These are phyloP conservation scores for Emiliania huxleyi DNA, from an alignment of 78 protist genomes.

Conservation along the genomic window DNA sequence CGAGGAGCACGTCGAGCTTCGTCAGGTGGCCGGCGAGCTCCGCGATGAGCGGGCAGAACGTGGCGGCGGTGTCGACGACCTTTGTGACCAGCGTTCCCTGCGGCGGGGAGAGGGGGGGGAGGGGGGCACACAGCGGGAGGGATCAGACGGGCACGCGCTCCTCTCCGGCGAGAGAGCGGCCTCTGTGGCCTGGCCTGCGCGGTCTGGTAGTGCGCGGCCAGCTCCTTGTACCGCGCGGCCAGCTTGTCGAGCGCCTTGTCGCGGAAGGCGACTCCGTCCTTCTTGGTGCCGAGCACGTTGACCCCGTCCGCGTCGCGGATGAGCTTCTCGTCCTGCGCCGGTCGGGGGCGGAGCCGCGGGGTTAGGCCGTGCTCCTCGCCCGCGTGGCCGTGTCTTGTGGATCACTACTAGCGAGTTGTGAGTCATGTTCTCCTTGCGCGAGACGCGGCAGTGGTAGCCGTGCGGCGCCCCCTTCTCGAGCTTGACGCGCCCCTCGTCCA, in stretches of 20 bases:
- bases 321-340: slow-evolving; percentile 54
- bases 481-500: slow-evolving; percentile 48
- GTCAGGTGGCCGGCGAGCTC: not conserved
- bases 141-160: too few relatives aligned
- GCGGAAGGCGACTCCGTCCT: slow-evolving; percentile 28
- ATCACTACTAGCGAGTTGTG: not conserved
- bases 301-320: not conserved
- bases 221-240: not conserved
- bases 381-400: too few relatives aligned
- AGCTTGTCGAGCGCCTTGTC: not conserved
- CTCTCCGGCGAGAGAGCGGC: too few relatives aligned
- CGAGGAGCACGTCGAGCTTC: slow-evolving; percentile 31
- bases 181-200: not conserved
- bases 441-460: slow-evolving; percentile 52
- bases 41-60: slow-evolving; percentile 64
- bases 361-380: too few relatives aligned
- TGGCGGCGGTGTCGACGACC: not conserved
- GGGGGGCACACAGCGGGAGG: too few relatives aligned
- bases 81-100: slow-evolving; percentile 12
- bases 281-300: slow-evolving; percentile 32
- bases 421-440: slow-evolving; percentile 39
- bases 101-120: too few relatives aligned
- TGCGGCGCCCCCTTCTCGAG: slow-evolving; percentile 33
- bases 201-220: not conserved
- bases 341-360: too few relatives aligned